Evolutionary conservation across 176 grass and related monocot genomes (phyloP).

Genomic region (Lolium multiflorum): DNA sequence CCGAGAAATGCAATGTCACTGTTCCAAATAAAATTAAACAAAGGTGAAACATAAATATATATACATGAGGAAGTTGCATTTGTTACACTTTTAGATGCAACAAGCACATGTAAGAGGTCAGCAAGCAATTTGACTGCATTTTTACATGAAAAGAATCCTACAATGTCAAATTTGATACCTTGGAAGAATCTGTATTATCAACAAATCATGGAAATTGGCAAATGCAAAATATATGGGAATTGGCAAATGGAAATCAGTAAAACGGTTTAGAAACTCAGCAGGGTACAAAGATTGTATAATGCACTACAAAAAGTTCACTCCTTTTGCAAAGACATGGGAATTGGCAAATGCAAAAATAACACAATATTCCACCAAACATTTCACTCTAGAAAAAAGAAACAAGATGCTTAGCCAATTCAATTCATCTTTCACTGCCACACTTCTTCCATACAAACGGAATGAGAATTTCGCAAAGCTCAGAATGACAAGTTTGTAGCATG

Average conservation of each 20-base stretch:
- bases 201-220: no score
- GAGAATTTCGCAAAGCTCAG: not conserved
- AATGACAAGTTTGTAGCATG: not conserved
- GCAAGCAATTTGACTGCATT: no score
- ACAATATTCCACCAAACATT: not conserved
- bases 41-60: no score
- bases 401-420: not conserved
- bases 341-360: not conserved
- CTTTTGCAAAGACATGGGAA: not conserved
- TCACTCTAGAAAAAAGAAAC: not conserved
- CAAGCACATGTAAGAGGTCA: no score
- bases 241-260: no score
- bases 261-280: not conserved
- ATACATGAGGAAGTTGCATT: no score
- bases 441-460: not conserved
- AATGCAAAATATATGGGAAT: no score
- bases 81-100: no score
- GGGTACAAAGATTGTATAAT: not conserved
- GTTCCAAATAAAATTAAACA: no score
- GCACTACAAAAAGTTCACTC: not conserved
- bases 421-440: not conserved
- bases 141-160: not conserved
- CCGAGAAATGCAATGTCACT: no score
- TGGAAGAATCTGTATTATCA: no score
- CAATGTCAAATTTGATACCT: not conserved